These are phyloP conservation scores for Nemania abortiva DNA, from an alignment of 2,329 filamentous ascomycete genomes.

Conservation along the genomic window DNA sequence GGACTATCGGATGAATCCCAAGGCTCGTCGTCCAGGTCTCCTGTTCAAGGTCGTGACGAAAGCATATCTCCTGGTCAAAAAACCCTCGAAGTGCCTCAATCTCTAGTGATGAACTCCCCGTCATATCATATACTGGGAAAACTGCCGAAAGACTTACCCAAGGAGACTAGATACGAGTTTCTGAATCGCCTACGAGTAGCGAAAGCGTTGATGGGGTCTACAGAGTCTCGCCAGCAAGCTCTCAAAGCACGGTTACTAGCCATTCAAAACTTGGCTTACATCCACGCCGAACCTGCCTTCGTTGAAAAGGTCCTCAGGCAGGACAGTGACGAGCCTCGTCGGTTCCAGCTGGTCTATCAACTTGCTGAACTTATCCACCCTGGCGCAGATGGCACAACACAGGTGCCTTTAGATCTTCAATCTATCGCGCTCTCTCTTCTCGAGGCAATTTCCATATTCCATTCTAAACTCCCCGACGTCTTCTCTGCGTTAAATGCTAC, in stretches of 20 bases:
- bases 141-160: constrained; percentile 74
- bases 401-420: constrained; percentile 81
- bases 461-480: constrained; percentile 82
- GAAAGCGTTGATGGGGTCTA: constrained; percentile 78
- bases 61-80: constrained; percentile 65
- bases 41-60: constrained; percentile 54
- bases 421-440: constrained; percentile 84
- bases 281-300: constrained; percentile 85
- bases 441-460: constrained; percentile 86
- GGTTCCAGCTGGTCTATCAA: constrained; percentile 91
- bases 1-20: constrained; percentile 62
- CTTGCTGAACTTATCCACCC: constrained; percentile 92
- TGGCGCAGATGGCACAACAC: constrained; percentile 73
- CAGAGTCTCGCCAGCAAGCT: constrained; percentile 77
- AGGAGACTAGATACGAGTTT: constrained; percentile 82
- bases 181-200: constrained; percentile 85
- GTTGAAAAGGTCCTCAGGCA: constrained; percentile 86
- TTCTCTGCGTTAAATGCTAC: constrained; percentile 92
- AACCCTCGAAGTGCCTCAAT: constrained; percentile 73
- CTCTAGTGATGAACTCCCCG: constrained; percentile 63
- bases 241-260: constrained; percentile 86
- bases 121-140: constrained; percentile 69
- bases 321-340: constrained; percentile 88
- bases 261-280: constrained; percentile 90
- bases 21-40: constrained; percentile 54